Conservation (phyloP, 2,329 filamentous ascomycete species). For the Cephalotrichum gorgonifer region DNA sequence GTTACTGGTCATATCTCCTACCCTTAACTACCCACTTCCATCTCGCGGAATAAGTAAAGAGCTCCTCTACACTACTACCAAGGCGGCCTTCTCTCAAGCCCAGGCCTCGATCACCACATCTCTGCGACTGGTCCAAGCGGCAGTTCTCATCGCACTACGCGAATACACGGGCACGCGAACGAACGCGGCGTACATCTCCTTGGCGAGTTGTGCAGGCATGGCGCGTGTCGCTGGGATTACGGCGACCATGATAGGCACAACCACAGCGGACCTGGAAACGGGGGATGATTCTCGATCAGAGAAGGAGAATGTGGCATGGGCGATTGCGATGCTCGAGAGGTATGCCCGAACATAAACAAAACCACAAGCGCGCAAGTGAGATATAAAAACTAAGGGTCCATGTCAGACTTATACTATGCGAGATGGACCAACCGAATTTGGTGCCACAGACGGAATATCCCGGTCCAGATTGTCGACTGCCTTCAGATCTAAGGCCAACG, state of each 20-base stretch:
- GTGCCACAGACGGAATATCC: neutral
- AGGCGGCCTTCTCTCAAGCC: neutral
- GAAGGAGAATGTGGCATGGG: neutral
- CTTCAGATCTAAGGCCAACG: neutral
- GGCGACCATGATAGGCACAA: neutral
- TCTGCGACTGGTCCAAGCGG: neutral
- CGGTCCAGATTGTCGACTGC: neutral
- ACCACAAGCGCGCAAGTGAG: neutral
- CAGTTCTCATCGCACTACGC: neutral
- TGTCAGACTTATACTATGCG: neutral
- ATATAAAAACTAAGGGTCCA: neutral
- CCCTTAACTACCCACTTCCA: neutral
- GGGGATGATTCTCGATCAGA: neutral
- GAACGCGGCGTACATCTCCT: neutral
- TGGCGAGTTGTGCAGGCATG: neutral
- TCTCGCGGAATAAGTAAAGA: neutral
- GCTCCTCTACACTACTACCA: neutral
- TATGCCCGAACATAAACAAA: neutral
- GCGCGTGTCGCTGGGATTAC: neutral
- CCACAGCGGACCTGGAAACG: neutral
- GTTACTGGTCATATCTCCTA: neutral
- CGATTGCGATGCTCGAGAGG: neutral
- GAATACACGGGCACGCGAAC: neutral
- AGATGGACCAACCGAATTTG: neutral
- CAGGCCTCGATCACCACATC: neutral